Evolutionary conservation across 768 basidiomycete genomes (phyloP), one percentile per base, ranked within the genome.

Genomic region (Chalciporus pseudorubinellus): DNA sequence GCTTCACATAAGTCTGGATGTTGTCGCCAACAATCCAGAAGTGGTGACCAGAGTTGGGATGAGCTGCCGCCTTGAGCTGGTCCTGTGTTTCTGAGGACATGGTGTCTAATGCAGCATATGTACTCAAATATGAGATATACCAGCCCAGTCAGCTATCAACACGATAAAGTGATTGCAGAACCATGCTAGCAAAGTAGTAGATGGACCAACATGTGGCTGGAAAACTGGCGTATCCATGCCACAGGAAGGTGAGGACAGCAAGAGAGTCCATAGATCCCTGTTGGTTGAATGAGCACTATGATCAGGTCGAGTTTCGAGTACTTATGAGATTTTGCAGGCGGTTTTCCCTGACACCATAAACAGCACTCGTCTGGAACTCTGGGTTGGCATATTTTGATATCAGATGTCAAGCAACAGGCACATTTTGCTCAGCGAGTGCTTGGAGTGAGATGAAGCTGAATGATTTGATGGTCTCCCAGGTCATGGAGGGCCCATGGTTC

Each of bases 1-100:
- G 38, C 38, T 39, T 39, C 11, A n/a, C n/a, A 39, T n/a, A 39
- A 6, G 19, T 16, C 16, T 39, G 38, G 19, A 44, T 34, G 36
- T 62, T 62, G 50, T 59, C 46, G 6, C 46, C 36, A 22, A 57
- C 51, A 38, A 62, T 20, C 19, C 9, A 20, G 29, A 57, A 48
- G 19, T 46, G 31, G 2, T 39, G 29, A 38, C 44, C 38, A 2
- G 38, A 39, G 38, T 19, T 16, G 7, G 19, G 38, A 6, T n/a
- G 38, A 39, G 16, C 7, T 39, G 38, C 38, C 19, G 8, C 38
- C n/a, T 39, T 7, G 40, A 42, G 34, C 18, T 33, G 14, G 34
- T 40, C 20, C 31, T 16, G 40, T 12, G 31, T 20, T 20, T 31
- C 11, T 22, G 33, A 12, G 3, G 57, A 38, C 51, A 60, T 53